Evolutionary conservation across 345 rosid species (phyloP).

Genomic region (Sonneratia alba): DNA sequence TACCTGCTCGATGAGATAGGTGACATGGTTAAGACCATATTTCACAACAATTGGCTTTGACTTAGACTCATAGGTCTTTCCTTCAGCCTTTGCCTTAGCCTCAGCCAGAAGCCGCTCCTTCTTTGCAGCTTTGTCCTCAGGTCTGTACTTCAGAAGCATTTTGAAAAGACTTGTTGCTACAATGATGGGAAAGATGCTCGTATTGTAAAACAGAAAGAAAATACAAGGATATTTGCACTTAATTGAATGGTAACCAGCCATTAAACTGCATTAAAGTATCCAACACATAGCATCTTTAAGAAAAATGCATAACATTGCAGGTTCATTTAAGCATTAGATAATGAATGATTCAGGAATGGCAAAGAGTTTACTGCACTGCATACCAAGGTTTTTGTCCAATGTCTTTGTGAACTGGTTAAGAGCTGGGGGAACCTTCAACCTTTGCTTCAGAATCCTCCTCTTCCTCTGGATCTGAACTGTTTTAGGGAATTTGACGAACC

Average conservation of each 20-base stretch:
- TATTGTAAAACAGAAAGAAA: not conserved
- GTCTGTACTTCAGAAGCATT: constrained; percentile 53
- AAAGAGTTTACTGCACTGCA: not conserved
- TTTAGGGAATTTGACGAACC: constrained; percentile 69
- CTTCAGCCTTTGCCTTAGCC: constrained; percentile 54
- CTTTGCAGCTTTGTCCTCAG: constrained; percentile 48
- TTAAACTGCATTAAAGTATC: too few species aligned
- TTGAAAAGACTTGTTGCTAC: constrained; percentile 42
- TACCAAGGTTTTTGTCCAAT: constrained; percentile 76
- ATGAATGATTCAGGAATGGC: not conserved
- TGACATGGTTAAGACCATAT: constrained; percentile 11
- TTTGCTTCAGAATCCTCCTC: constrained; percentile 62
- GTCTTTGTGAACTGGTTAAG: constrained; percentile 81
- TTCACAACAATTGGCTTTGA: constrained; percentile 52
- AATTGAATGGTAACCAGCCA: too few species aligned
- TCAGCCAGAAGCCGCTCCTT: constrained; percentile 41
- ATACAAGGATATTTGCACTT: not conserved
- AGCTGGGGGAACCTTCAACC: constrained; percentile 78
- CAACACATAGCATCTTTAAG: not conserved
- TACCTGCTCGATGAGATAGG: too few species aligned
- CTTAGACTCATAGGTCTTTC: constrained; percentile 37
- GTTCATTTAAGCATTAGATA: not conserved
- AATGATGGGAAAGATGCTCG: not conserved
- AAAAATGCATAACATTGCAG: not conserved
- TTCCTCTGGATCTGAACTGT: constrained; percentile 63